A percentile compares a stretch with the other conserved stretches of the same genome.
Conservation (phyloP, 2,329 filamentous ascomycete genomes). For the Sarocladiaceae sp. region DNA sequence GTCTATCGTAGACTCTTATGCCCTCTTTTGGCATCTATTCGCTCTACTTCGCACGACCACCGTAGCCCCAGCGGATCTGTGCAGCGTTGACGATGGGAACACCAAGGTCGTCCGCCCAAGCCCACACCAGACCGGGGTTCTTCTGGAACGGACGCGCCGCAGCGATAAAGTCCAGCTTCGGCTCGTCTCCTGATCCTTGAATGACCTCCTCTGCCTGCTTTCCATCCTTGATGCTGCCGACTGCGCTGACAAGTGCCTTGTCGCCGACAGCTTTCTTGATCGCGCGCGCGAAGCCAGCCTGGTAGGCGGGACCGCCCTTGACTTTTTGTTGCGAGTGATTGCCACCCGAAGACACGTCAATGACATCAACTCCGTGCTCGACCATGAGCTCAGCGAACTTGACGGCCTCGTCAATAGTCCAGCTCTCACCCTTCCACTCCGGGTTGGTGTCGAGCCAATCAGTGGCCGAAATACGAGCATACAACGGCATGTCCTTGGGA, state of each 20-base stretch:
- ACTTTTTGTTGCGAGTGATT: conserved; percentile 57
- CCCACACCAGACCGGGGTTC: conserved; percentile 52
- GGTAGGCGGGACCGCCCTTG: conserved; percentile 59
- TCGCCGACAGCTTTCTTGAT: conserved; percentile 70
- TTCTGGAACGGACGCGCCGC: conserved; percentile 54
- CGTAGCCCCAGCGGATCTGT: conserved; percentile 54
- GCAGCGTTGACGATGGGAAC: conserved; percentile 41
- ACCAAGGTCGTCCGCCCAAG: conserved; percentile 50
- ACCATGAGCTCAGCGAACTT: conserved; percentile 60
- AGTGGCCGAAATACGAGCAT: conserved; percentile 63
- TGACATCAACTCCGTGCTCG: conserved; percentile 64
- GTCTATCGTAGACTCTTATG: too few species aligned
- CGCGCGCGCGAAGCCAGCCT: conserved; percentile 64
- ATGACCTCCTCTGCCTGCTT: conserved; percentile 44
- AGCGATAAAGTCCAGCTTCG: conserved; percentile 43
- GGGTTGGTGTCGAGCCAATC: conserved; percentile 52
- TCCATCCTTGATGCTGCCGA: conserved; percentile 44
- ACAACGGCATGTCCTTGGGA: conserved; percentile 61
- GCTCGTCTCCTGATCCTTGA: conserved; percentile 26
- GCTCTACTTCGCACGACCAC: conserved; percentile 34
- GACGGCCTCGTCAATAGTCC: conserved; percentile 62
- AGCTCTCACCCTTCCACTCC: conserved; percentile 34
- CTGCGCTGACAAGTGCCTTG: conserved; percentile 40
- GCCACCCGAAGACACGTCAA: conserved; percentile 70
- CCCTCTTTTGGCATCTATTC: too few species aligned